Percentiles rank a stretch among this genome's conserved stretches.
These are phyloP conservation scores for Suillus decipiens DNA, from an alignment of 768 basidiomycete genomes.

Conservation along the genomic window DNA sequence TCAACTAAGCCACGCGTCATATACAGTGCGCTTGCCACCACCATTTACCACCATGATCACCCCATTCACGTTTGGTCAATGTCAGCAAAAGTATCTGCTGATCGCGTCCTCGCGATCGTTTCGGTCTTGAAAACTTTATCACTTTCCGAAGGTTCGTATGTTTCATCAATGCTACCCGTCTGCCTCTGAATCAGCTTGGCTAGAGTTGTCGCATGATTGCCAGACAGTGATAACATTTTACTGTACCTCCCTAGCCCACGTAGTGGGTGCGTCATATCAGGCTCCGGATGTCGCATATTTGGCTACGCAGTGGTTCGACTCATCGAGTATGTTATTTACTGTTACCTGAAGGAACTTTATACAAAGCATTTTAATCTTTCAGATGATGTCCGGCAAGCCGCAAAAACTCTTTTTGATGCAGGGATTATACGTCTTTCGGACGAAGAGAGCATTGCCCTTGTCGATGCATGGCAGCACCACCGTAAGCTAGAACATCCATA, in stretches of 20 bases:
- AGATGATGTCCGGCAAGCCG: conserved; percentile 79
- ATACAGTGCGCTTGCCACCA: conserved; percentile 34
- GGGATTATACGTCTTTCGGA: conserved; percentile 68
- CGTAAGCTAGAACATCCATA: conserved; percentile 41
- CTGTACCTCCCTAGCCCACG: conserved; percentile 63
- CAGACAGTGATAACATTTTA: conserved; percentile 83
- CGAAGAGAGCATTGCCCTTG: conserved; percentile 56
- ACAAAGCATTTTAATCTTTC: conserved; percentile 16
- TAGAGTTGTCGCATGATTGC: conserved; percentile 70
- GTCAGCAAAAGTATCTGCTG: conserved; percentile 69
- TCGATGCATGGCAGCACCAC: conserved; percentile 65
- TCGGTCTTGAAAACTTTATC: conserved; percentile 70
- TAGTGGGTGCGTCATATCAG: conserved; percentile 61
- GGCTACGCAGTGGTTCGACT: conserved; percentile 74
- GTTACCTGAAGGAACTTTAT: background rate
- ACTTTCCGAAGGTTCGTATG: conserved; percentile 63
- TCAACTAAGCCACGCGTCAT: background rate
- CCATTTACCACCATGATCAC: conserved; percentile 40
- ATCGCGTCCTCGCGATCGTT: conserved; percentile 65
- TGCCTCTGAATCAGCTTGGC: conserved; percentile 5
- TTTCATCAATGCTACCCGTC: background rate
- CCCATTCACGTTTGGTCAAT: conserved; percentile 66
- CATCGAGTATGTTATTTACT: conserved; percentile 53
- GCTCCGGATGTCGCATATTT: conserved; percentile 73
- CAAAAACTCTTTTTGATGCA: conserved; percentile 77